Conservation (phyloP, 2,329 filamentous ascomycete species). For the Canariomyces notabilis region DNA sequence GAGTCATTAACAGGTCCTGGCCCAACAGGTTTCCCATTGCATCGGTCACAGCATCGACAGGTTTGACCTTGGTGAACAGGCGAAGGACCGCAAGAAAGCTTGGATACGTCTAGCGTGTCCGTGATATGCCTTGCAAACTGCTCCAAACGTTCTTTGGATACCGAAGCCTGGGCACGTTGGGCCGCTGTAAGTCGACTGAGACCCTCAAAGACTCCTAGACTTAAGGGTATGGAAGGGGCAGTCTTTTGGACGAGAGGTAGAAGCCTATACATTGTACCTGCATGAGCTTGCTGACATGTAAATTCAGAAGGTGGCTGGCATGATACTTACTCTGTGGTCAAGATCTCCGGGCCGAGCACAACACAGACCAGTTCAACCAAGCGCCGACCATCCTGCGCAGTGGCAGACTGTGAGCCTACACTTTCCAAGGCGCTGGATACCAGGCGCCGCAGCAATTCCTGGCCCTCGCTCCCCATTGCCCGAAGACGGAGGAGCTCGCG, state of each 20-base stretch:
- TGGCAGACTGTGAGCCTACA: not conserved
- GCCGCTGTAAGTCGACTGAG: not conserved
- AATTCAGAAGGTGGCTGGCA: not conserved
- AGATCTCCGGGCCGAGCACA: not conserved
- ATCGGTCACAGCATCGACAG: not conserved
- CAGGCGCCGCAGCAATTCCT: not conserved
- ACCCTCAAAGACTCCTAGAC: constrained; percentile 7
- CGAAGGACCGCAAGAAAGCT: not conserved
- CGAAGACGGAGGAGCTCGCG: not conserved
- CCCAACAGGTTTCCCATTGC: not conserved
- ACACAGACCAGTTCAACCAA: not conserved
- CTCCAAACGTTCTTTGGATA: not conserved
- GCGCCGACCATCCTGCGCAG: not conserved
- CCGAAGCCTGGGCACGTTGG: not conserved
- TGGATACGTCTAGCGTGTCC: constrained; percentile 7
- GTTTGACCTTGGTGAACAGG: not conserved
- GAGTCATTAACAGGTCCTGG: not conserved
- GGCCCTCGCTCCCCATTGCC: not conserved
- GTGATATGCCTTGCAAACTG: not conserved
- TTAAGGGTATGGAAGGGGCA: constrained; percentile 8
- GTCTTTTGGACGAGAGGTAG: constrained; percentile 6
- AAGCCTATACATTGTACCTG: constrained; percentile 1
- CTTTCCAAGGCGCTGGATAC: not conserved
- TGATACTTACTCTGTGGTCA: constrained; percentile 2
- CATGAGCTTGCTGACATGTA: not conserved